Conservation (phyloP, 257 asterid genomes). For the Orobanche coerulescens region DNA sequence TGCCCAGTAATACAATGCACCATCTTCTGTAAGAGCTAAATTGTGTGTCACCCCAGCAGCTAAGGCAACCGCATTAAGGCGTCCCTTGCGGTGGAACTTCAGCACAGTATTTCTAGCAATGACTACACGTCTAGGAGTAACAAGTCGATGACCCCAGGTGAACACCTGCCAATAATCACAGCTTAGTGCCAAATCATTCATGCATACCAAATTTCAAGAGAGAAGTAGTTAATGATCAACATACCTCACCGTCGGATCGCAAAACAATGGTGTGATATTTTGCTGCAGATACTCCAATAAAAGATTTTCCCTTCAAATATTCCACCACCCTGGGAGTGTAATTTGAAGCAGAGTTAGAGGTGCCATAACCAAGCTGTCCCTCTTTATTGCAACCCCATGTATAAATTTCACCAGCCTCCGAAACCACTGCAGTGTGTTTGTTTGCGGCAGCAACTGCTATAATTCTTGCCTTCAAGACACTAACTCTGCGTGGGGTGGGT, state of each 20-base stretch:
- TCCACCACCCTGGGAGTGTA: conserved; percentile 91
- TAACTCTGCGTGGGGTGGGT: conserved; percentile 92
- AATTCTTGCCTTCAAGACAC: conserved; percentile 68
- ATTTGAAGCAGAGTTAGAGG: conserved; percentile 93
- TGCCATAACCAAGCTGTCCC: conserved; percentile 99
- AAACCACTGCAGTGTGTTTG: conserved; percentile 91
- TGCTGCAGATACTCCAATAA: conserved; percentile 74
- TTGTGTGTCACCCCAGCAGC: conserved; percentile 94
- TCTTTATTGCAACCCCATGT: conserved; percentile 99
- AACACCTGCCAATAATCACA: conserved; percentile 55
- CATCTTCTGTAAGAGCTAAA: conserved; percentile 84
- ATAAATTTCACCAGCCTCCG: conserved; percentile 81
- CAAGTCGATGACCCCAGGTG: conserved; percentile 99
- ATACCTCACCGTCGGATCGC: conserved; percentile 97
- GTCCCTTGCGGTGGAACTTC: conserved; percentile 79
- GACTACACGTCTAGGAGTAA: conserved; percentile 78
- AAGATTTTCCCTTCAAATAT: conserved; percentile 75
- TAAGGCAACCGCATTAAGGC: conserved; percentile 63
- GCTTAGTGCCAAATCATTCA: conserved; percentile 10
- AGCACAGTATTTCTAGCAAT: conserved; percentile 52
- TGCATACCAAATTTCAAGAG: conserved; percentile 1
- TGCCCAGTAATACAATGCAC: conserved; percentile 83
- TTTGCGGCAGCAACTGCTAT: conserved; percentile 94
- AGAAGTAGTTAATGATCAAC: neutral
- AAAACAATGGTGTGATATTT: conserved; percentile 88